Evolutionary conservation across 208 protist species (phyloP).

Genomic region (Crithidia bombi): DNA sequence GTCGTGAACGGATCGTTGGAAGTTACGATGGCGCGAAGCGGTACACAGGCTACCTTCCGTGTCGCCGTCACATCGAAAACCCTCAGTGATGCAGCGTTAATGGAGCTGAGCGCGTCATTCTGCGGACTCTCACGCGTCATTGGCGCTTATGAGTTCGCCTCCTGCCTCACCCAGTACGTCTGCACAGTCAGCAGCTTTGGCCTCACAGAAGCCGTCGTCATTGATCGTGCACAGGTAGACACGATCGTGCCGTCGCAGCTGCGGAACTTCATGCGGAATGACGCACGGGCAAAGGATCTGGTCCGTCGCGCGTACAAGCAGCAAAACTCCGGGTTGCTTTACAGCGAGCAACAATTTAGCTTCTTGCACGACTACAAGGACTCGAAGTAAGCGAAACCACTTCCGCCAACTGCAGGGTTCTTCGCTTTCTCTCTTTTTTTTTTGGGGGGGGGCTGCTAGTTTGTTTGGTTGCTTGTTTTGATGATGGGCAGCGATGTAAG

Average conservation of each 20-base stretch:
- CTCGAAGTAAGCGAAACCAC: conserved; percentile 11
- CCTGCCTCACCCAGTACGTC: conserved; percentile 61
- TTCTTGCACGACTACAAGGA: conserved; percentile 65
- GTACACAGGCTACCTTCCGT: conserved; percentile 45
- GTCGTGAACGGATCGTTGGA: conserved; percentile 70
- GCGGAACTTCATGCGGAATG: conserved; percentile 45
- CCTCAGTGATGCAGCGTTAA: conserved; percentile 8
- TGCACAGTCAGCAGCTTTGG: conserved; percentile 81
- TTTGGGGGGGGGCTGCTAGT: no score
- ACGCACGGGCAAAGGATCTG: conserved; percentile 49
- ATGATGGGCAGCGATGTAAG: no score
- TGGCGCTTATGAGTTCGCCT: conserved; percentile 81
- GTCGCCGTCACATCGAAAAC: conserved; percentile 7
- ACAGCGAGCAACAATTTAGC: conserved; percentile 39
- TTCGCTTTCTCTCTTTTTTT: no score
- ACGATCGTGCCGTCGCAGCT: conserved; percentile 53
- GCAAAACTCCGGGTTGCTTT: conserved; percentile 47
- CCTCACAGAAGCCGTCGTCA: conserved; percentile 72
- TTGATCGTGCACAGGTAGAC: conserved; percentile 61
- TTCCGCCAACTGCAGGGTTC: no score
- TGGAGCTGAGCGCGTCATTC: conserved; percentile 1
- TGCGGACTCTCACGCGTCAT: conserved; percentile 52
- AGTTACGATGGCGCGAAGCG: conserved; percentile 58
- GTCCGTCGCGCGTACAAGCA: conserved; percentile 62
- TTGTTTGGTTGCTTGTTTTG: no score